Conservation (phyloP, 1,284 basidiomycete species). For the Ustilago vetiveriae region DNA sequence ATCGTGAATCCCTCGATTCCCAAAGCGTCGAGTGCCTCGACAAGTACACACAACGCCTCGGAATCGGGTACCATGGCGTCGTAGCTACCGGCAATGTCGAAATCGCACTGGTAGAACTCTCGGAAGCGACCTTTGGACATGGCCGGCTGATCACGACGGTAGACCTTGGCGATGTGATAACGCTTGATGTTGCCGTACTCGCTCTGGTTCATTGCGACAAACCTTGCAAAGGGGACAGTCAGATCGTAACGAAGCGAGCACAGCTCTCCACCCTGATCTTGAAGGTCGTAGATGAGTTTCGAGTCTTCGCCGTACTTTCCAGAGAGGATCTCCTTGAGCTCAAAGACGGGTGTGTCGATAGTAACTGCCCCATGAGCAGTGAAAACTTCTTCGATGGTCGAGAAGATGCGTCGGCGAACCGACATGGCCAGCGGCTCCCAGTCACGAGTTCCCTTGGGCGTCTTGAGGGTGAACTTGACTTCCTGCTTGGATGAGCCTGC, state of each 20-base stretch:
- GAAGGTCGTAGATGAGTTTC: conserved; percentile 97
- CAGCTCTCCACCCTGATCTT: conserved; percentile 98
- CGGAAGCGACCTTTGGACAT: conserved; percentile 98
- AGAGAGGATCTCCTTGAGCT: conserved; percentile 91
- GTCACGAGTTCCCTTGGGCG: conserved; percentile 86
- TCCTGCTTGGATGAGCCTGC: conserved; percentile 41
- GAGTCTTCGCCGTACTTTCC: conserved; percentile 88
- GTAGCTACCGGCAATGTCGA: conserved; percentile 87
- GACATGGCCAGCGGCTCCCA: conserved; percentile 95
- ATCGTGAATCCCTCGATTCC: conserved; percentile 88
- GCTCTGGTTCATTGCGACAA: conserved; percentile 90
- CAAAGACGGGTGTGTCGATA: conserved; percentile 97
- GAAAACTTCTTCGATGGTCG: conserved; percentile 87
- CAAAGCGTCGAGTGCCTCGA: conserved; percentile 81
- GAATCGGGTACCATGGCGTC: conserved; percentile 98
- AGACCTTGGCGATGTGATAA: conserved; percentile 98
- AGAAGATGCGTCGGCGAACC: conserved; percentile 88
- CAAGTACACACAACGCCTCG: conserved; percentile 84
- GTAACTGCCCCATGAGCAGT: conserved; percentile 88
- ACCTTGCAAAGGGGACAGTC: conserved; percentile 91
- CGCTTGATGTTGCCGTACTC: conserved; percentile 78
- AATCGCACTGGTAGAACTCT: conserved; percentile 98
- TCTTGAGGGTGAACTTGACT: conserved; percentile 65
- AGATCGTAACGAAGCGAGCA: conserved; percentile 94
- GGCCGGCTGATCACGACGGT: conserved; percentile 93